Conservation (phyloP, 768 basidiomycete genomes). For the Suillus tomentosus region DNA sequence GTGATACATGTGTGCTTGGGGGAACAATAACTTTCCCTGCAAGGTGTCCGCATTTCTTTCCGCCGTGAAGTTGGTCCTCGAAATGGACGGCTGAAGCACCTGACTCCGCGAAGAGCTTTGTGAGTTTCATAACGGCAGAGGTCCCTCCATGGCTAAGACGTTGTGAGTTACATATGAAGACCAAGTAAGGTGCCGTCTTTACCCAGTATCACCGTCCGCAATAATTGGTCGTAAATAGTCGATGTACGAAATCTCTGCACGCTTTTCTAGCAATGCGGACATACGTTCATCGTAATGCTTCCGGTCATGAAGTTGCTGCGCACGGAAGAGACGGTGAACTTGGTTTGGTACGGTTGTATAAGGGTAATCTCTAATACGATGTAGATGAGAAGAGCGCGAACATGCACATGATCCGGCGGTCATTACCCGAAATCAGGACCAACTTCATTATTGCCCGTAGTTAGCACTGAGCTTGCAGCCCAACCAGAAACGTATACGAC, state of each 20-base stretch:
- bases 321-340: constrained; percentile 87
- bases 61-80: constrained; percentile 93
- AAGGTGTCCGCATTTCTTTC: constrained; percentile 94
- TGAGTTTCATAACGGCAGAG: constrained; percentile 94
- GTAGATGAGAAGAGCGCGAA: constrained; percentile 9
- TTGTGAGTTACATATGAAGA: constrained; percentile 10
- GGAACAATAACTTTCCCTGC: constrained; percentile 94
- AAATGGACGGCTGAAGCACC: constrained; percentile 90
- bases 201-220: constrained; percentile 96
- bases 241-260: constrained; percentile 72
- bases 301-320: constrained; percentile 90
- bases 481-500: constrained; percentile 93
- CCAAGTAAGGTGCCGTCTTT: constrained; percentile 21
- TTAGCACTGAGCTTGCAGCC: constrained; percentile 84
- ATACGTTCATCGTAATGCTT: constrained; percentile 91
- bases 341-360: constrained; percentile 97
- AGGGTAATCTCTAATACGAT: constrained; percentile 74
- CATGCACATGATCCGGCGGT: neutral
- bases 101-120: constrained; percentile 93
- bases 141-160: constrained; percentile 78
- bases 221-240: constrained; percentile 93
- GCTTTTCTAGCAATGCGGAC: constrained; percentile 59
- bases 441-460: constrained; percentile 89
- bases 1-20: constrained; percentile 80
- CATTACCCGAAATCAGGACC: constrained; percentile 84